These are phyloP conservation scores for Capsicum baccatum DNA, from an alignment of 257 asterid genomes.

Conservation along the genomic window DNA sequence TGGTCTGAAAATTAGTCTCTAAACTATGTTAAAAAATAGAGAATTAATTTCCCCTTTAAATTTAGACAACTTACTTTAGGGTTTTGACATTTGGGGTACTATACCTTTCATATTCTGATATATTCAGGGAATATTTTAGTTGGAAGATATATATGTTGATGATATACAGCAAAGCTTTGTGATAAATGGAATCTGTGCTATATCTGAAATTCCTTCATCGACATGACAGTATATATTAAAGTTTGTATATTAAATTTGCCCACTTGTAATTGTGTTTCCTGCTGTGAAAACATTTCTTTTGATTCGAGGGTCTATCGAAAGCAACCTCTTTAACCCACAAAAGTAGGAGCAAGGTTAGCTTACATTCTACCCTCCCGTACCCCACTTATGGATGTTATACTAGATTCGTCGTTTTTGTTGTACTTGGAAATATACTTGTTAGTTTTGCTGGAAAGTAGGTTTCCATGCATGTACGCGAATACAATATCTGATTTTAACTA, in stretches of 20 bases:
- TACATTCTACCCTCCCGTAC: too few relatives aligned
- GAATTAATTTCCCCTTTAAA: background rate
- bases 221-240: background rate
- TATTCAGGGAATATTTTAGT: constrained; percentile 18
- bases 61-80: background rate
- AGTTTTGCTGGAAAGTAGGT: background rate
- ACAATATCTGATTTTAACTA: background rate
- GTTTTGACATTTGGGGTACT: background rate
- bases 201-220: constrained; percentile 24
- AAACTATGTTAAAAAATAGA: background rate
- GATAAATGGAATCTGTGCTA: constrained; percentile 18
- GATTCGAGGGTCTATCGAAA: too few relatives aligned
- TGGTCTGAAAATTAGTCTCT: background rate
- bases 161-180: constrained; percentile 18
- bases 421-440: too few relatives aligned
- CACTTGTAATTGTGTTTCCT: background rate
- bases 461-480: background rate
- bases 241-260: background rate
- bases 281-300: too few relatives aligned
- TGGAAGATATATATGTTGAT: background rate
- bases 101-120: constrained; percentile 10
- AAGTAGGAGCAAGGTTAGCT: too few relatives aligned
- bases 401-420: too few relatives aligned
- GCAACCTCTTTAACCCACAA: too few relatives aligned
- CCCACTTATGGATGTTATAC: too few relatives aligned